Conservation (phyloP, 768 basidiomycete genomes). For the Leccinum disarticulatum region DNA sequence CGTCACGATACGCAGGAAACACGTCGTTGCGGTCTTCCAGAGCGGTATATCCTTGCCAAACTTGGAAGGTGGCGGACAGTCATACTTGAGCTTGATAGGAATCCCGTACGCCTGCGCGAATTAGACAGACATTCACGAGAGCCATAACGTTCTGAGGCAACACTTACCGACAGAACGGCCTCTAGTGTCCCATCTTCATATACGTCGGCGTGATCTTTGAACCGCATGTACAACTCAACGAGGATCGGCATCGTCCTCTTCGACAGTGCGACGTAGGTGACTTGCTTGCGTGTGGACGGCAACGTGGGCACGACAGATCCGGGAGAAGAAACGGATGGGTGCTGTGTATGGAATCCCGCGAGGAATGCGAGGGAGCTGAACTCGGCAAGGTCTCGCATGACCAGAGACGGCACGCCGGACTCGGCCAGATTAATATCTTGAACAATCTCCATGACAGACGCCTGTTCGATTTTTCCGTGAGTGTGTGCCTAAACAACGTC, state of each 20-base stretch:
- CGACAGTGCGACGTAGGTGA: constrained; percentile 88
- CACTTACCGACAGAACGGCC: constrained; percentile 66
- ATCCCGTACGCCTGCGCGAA: constrained; percentile 72
- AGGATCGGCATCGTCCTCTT: constrained; percentile 87
- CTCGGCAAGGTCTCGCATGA: constrained; percentile 86
- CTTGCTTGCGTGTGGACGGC: constrained; percentile 49
- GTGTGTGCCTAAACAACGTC: not conserved
- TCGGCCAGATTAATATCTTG: constrained; percentile 63
- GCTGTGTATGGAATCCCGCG: constrained; percentile 64
- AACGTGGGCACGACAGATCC: constrained; percentile 11
- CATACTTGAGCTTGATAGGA: constrained; percentile 92
- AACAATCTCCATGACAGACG: constrained; percentile 70
- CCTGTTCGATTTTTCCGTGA: constrained; percentile 42
- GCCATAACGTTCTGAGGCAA: not conserved
- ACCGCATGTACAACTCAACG: constrained; percentile 70
- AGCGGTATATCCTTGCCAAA: constrained; percentile 84
- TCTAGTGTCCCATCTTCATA: constrained; percentile 86
- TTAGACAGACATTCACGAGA: not conserved
- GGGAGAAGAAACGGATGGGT: constrained; percentile 1
- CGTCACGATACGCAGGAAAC: constrained; percentile 72
- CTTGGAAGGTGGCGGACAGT: constrained; percentile 87
- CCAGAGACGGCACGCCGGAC: constrained; percentile 62
- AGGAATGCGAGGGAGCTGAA: constrained; percentile 86
- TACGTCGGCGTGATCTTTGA: constrained; percentile 59
- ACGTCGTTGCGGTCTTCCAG: constrained; percentile 93